Conservation (phyloP, 2,329 filamentous ascomycete genomes). For the Rhinocladiella similis region DNA sequence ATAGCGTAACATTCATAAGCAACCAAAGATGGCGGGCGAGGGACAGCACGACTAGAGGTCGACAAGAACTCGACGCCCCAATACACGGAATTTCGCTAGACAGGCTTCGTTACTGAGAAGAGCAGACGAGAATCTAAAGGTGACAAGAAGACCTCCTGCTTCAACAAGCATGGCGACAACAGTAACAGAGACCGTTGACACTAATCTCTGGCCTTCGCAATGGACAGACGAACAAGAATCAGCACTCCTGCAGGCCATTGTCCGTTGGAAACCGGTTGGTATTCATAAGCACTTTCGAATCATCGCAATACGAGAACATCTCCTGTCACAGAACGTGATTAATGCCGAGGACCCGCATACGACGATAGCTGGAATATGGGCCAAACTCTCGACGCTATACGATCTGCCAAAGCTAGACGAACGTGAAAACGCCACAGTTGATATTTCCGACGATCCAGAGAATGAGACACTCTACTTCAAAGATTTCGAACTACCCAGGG, state of each 20-base stretch:
- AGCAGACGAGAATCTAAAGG: background rate
- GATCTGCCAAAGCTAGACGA: conserved; percentile 85
- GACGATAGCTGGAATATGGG: conserved; percentile 81
- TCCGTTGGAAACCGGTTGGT: conserved; percentile 94
- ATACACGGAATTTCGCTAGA: too few relatives aligned
- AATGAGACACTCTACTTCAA: conserved; percentile 58
- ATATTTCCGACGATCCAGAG: conserved; percentile 54
- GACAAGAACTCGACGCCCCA: too few relatives aligned
- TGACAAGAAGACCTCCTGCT: background rate
- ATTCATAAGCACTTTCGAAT: conserved; percentile 95
- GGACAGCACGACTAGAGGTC: too few relatives aligned
- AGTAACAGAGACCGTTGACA: background rate
- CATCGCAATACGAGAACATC: conserved; percentile 77
- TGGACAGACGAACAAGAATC: conserved; percentile 98
- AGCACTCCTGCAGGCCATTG: conserved; percentile 87
- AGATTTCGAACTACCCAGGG: conserved; percentile 64
- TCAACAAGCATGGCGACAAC: background rate
- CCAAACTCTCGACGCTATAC: conserved; percentile 79
- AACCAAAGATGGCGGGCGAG: too few relatives aligned
- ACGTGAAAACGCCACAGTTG: conserved; percentile 64
- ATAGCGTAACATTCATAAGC: too few relatives aligned
- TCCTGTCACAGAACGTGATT: conserved; percentile 78
- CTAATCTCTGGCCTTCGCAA: conserved; percentile 37
- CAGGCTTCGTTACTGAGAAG: too few relatives aligned
- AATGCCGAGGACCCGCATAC: conserved; percentile 65